Evolutionary conservation across 116 monocot genomes (phyloP).

Genomic region (Zostera marina): DNA sequence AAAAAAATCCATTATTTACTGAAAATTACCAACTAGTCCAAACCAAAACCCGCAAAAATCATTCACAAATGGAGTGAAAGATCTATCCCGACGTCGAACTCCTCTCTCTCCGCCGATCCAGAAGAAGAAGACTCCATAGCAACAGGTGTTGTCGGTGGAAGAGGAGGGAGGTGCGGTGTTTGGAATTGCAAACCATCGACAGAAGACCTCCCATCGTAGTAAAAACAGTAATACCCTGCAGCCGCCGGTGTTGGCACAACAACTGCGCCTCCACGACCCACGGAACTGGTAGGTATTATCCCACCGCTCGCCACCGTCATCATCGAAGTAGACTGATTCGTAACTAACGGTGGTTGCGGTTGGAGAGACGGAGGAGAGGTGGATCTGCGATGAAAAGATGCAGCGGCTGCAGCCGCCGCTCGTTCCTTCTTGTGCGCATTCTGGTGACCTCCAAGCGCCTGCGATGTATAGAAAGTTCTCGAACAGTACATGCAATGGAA

Average conservation of each 20-base stretch:
- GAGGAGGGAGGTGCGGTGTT: too few relatives aligned
- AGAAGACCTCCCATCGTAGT: slow-evolving; percentile 1
- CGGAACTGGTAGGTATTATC: slow-evolving; percentile 26
- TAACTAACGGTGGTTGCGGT: not conserved
- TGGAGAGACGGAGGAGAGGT: not conserved
- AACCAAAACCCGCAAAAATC: too few relatives aligned
- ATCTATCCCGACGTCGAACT: slow-evolving; percentile 9
- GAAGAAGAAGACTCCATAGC: not conserved
- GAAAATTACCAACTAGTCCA: too few relatives aligned
- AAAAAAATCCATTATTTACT: too few relatives aligned
- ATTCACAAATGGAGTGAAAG: slow-evolving; percentile 16
- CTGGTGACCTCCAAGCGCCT: slow-evolving; percentile 15
- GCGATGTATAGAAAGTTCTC: slow-evolving; percentile 7
- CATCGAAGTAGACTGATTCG: not conserved
- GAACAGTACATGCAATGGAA: slow-evolving; percentile 14
- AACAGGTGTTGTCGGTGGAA: not conserved
- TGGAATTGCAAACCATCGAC: not conserved
- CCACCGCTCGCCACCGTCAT: not conserved
- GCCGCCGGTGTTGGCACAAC: not conserved
- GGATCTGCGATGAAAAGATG: not conserved
- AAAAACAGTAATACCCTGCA: slow-evolving; percentile 10
- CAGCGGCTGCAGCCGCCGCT: slow-evolving; percentile 4
- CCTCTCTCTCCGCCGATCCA: not conserved
- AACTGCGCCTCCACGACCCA: slow-evolving; percentile 5
- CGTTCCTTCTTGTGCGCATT: slow-evolving; percentile 16